Base-by-base conservation (phyloP, 352 stramenopile genomes). In the Phytopythium boreale region DNA sequence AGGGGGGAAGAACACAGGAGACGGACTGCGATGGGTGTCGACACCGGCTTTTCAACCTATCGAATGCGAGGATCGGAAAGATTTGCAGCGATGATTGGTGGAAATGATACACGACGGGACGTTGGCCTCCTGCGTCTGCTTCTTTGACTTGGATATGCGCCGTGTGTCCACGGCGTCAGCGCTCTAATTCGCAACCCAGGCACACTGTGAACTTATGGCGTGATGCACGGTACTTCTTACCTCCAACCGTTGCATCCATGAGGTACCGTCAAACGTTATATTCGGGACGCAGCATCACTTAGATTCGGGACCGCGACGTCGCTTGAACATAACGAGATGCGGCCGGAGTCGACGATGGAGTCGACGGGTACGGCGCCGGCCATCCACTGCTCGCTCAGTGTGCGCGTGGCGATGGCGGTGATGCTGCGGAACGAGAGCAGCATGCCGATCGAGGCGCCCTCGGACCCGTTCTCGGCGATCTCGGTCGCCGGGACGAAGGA, bases 391-490 rank as follows among this genome's bases (percentile, higher is more conserved):
- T 75, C 76, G 56, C 80, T 87, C 12, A 89, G 64, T 37, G 77
- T 92, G 12, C 73, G 71, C 66, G 77, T 80, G 24, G 77, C 70
- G 37, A 86, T 79, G n/a, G 71, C 74, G 56, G 88, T 75, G 47
- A 74, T 82, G 56, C 78, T 87, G 26, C 75, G 78, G 63, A 88
- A 86, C 10, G 80, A 85, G 57, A 84, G 65, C 24, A 89, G 44
- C 68, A 92, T 76, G 27, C 79, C 83, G 56, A 88, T 79, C 3
- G 81, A 89, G 22, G 81, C 80, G 34, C 83, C 83, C 58, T 92
- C 83, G 11, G 78, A 84, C 41, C 83, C 83, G 49, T 82, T 87
- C 63, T 92, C 80, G 29, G 79, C 83, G 59, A 92, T 89, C 57
- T 92, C 83, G 0, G 77, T 90, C 9, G 74, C 74, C 29, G 80